Conservation (phyloP, 169 alveolate species). For the Plasmodium yoelii region DNA sequence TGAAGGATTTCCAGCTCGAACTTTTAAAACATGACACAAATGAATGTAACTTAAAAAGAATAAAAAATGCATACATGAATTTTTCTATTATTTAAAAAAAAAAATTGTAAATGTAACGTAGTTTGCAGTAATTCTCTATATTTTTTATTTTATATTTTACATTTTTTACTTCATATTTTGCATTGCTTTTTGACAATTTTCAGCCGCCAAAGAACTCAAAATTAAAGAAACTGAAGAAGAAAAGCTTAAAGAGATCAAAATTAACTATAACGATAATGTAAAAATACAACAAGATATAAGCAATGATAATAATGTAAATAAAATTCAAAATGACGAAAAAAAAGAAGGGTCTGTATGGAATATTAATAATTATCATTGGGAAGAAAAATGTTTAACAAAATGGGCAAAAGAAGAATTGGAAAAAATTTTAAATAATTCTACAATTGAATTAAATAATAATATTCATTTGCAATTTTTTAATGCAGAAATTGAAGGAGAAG, state of each 20-base stretch:
- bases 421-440: constrained; percentile 57
- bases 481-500: constrained; percentile 79
- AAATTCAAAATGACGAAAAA: constrained; percentile 12
- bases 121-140: not conserved
- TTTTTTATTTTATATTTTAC: too few species aligned
- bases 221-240: constrained; percentile 24
- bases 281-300: not conserved
- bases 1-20: constrained; percentile 39
- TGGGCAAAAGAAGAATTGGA: constrained; percentile 80
- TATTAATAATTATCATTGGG: constrained; percentile 85
- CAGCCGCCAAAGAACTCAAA: constrained; percentile 29
- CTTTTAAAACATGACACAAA: constrained; percentile 40
- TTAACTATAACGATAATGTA: not conserved
- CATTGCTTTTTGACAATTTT: not conserved
- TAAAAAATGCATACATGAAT: not conserved
- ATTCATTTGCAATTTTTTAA: constrained; percentile 40
- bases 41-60: constrained; percentile 30
- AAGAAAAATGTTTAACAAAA: constrained; percentile 78
- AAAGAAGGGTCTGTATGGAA: constrained; percentile 81
- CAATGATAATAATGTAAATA: not conserved
- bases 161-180: constrained; percentile 14
- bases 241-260: constrained; percentile 14
- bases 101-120: not conserved
- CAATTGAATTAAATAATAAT: constrained; percentile 46
- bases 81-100: not conserved